Conservation (phyloP, 148 eudicot species). For the Heliamphora exappendiculata region DNA sequence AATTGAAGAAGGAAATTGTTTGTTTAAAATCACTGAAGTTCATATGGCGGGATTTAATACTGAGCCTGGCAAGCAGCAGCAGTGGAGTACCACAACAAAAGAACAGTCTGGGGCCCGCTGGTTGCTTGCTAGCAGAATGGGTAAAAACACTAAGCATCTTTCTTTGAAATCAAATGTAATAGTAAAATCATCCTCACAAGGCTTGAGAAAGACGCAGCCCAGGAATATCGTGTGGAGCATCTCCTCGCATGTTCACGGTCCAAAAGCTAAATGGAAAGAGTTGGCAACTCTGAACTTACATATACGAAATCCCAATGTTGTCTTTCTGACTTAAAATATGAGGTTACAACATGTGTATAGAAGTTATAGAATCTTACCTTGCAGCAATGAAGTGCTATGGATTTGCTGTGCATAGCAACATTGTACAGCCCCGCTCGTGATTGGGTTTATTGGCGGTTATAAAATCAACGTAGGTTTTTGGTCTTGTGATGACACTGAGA, state of each 20-base stretch:
- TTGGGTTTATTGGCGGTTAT: background rate
- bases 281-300: conserved; percentile 54
- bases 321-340: conserved; percentile 41
- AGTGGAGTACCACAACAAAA: conserved; percentile 71
- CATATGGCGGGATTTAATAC: conserved; percentile 78
- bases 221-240: conserved; percentile 84
- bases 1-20: conserved; percentile 43
- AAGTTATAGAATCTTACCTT: background rate
- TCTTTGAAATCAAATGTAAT: conserved; percentile 45
- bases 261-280: conserved; percentile 60
- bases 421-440: background rate
- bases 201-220: conserved; percentile 39
- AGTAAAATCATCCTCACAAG: conserved; percentile 28
- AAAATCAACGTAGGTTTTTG: background rate
- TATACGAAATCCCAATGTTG: conserved; percentile 61
- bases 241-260: conserved; percentile 56
- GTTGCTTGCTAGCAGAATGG: conserved; percentile 96
- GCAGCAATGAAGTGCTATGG: background rate
- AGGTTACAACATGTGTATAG: conserved; percentile 23
- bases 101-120: conserved; percentile 96
- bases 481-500: background rate
- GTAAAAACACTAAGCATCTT: conserved; percentile 63
- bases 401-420: background rate
- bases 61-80: conserved; percentile 67
- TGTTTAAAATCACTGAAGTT: conserved; percentile 74